These are phyloP conservation scores for Grosmannia clavigera DNA, from an alignment of 2,329 filamentous ascomycete species.

Conservation along the genomic window DNA sequence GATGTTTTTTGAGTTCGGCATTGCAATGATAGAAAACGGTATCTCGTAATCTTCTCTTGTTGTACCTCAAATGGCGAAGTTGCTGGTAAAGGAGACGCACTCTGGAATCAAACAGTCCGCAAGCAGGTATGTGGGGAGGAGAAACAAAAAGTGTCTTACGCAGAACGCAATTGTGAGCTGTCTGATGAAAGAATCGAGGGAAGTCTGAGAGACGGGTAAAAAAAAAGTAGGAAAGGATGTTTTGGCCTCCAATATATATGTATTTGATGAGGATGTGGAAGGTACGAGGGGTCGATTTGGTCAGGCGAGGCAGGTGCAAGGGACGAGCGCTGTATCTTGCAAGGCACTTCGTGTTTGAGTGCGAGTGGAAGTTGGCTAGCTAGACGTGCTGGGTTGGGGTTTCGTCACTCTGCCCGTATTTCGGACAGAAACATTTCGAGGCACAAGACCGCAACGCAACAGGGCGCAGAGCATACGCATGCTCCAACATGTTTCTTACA, in stretches of 20 bases:
- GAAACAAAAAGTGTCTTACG: background rate
- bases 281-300: background rate
- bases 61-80: background rate
- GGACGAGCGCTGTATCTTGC: background rate
- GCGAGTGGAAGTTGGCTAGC: background rate
- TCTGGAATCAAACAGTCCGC: background rate
- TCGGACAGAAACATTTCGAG: background rate
- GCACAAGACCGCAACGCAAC: background rate
- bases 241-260: background rate
- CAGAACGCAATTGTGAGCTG: background rate
- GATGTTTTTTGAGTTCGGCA: conserved; percentile 7
- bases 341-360: background rate
- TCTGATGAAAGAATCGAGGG: background rate
- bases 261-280: background rate
- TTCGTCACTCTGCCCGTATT: background rate
- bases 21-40: background rate
- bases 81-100: background rate
- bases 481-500: background rate
- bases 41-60: background rate
- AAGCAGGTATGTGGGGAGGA: background rate
- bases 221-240: background rate
- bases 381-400: background rate
- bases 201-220: background rate
- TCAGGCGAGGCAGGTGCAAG: background rate
- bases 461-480: background rate